phyloP scores from a whole-genome alignment of 1,284 basidiomycete genomes.

The Cryptococcus wingfieldii region DNA sequence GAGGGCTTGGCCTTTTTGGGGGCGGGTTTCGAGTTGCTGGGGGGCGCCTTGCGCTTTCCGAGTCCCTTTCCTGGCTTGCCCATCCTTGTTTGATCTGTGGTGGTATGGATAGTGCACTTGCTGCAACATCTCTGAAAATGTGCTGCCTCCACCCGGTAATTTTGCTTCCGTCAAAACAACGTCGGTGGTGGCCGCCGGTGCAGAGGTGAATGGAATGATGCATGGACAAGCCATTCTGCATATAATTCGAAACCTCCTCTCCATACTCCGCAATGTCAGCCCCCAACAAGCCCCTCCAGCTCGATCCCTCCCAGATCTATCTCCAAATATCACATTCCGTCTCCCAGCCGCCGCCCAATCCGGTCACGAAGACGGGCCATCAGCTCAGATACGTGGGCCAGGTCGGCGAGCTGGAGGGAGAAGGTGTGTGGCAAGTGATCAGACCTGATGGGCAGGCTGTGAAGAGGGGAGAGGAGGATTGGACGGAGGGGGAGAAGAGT shows the following conservation, averaged over 20 bases:
- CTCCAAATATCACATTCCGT: slow-evolving; percentile 32
- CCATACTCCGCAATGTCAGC: slow-evolving; percentile 4
- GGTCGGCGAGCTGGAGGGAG: slow-evolving; percentile 41
- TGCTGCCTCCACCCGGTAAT: slow-evolving; percentile 11
- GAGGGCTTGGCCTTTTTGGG: slow-evolving; percentile 7
- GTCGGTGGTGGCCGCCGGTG: neutral
- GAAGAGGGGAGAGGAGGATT: slow-evolving; percentile 11
- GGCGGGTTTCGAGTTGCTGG: slow-evolving; percentile 8
- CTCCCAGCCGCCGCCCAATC: slow-evolving; percentile 9
- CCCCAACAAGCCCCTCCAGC: slow-evolving; percentile 22
- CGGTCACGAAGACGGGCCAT: neutral
- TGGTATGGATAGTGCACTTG: neutral
- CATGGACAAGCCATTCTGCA: neutral
- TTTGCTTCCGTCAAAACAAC: slow-evolving; percentile 11
- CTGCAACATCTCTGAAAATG: neutral
- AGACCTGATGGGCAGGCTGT: slow-evolving; percentile 8
- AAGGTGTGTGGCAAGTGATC: slow-evolving; percentile 40
- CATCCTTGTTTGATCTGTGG: slow-evolving; percentile 14
- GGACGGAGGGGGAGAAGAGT: slow-evolving; percentile 9
- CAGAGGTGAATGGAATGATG: neutral
- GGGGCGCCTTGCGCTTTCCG: slow-evolving; percentile 38
- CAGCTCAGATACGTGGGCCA: slow-evolving; percentile 31
- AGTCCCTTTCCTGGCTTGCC: slow-evolving; percentile 36
- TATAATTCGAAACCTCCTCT: neutral
- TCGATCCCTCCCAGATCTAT: slow-evolving; percentile 32